A percentile compares a stretch with the other conserved stretches of the same genome.
These are phyloP conservation scores for Caryopteris hybrid DNA, from an alignment of 305 asterid genomes.

Conservation along the genomic window DNA sequence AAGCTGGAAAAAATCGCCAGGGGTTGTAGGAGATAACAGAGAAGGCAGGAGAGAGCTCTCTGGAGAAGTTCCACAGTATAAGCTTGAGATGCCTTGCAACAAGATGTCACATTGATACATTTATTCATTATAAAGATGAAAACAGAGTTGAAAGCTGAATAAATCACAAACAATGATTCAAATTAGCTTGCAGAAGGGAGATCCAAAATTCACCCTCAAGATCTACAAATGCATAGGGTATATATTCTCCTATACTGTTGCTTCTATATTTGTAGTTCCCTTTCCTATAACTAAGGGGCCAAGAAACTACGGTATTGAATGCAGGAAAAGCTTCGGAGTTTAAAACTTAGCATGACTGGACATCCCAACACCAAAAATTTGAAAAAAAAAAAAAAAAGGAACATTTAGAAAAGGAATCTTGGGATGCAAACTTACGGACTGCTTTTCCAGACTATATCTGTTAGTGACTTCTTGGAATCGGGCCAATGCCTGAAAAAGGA, in stretches of 20 bases:
- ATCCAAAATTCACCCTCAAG: not conserved
- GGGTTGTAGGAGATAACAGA: too few relatives aligned
- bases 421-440: conserved; percentile 61
- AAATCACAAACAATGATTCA: not conserved
- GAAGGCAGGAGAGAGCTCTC: too few relatives aligned
- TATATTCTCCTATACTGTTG: not conserved
- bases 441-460: conserved; percentile 86
- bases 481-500: conserved; percentile 74
- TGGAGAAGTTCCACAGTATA: too few relatives aligned
- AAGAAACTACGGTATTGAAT: not conserved
- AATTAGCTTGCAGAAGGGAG: not conserved
- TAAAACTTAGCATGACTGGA: not conserved
- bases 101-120: too few relatives aligned
- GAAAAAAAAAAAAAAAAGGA: not conserved
- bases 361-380: conserved; percentile 1
- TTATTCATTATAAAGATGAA: not conserved
- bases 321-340: conserved; percentile 4
- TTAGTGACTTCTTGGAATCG: conserved; percentile 93
- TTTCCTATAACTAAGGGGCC: not conserved
- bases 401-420: not conserved
- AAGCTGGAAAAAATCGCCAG: too few relatives aligned
- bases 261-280: not conserved
- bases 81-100: too few relatives aligned
- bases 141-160: not conserved
- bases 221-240: not conserved